Evolutionary conservation across 1,284 basidiomycete genomes (phyloP).

Genomic region (Apiotrichum porosum): DNA sequence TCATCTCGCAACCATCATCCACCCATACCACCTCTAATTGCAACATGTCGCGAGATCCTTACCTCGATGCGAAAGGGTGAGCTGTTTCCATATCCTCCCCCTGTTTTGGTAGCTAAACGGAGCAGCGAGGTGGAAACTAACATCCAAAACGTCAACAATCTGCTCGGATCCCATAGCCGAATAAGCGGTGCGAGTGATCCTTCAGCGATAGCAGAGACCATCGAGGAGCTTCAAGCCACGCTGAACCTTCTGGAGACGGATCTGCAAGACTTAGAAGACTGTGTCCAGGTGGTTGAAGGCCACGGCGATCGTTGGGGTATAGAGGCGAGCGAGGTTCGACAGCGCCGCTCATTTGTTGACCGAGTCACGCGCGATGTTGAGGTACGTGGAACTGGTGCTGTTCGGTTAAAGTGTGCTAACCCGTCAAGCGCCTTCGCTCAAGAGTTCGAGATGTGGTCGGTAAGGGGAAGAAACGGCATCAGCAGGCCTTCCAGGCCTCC

Average conservation of each 20-base stretch:
- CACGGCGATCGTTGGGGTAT: conserved; percentile 79
- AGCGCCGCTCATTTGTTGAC: conserved; percentile 67
- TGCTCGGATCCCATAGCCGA: conserved; percentile 27
- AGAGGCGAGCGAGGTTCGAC: conserved; percentile 64
- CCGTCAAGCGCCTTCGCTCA: neutral
- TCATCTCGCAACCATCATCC: neutral
- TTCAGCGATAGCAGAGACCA: conserved; percentile 18
- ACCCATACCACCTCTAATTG: too few relatives aligned
- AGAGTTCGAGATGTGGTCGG: neutral
- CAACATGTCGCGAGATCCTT: conserved; percentile 42
- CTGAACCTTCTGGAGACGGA: conserved; percentile 73
- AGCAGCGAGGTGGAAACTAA: conserved; percentile 39
- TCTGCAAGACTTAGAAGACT: conserved; percentile 80
- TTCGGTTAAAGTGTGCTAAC: too few relatives aligned
- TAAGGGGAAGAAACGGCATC: neutral
- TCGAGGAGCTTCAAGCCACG: conserved; percentile 63
- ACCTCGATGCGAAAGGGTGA: conserved; percentile 42
- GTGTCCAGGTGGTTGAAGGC: conserved; percentile 75
- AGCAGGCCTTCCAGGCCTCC: conserved; percentile 1
- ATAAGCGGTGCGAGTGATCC: conserved; percentile 10
- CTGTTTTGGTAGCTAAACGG: neutral
- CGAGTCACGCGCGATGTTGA: conserved; percentile 67
- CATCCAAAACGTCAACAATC: conserved; percentile 25
- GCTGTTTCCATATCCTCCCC: neutral
- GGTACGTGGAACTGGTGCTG: conserved; percentile 54